Percentiles rank a stretch among this genome's conserved stretches.
Conservation (phyloP, 2,329 filamentous ascomycete genomes). For the Pseudopyrenochaeta lycopersici region DNA sequence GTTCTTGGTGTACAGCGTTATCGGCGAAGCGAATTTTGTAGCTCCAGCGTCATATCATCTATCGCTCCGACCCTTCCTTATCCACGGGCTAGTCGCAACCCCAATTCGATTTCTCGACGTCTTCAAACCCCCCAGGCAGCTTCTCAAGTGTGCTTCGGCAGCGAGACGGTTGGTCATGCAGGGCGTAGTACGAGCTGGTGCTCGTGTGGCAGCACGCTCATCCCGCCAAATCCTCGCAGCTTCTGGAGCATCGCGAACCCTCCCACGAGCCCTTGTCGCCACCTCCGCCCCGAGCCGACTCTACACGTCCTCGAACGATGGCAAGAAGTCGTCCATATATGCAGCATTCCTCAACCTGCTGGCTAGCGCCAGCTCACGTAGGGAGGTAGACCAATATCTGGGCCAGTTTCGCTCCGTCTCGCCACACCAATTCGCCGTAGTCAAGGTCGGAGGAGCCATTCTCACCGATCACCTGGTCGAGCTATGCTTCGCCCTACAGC, state of each 20-base stretch:
- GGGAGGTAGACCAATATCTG: conserved; percentile 96
- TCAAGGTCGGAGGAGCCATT: conserved; percentile 97
- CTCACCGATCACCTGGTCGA: conserved; percentile 93
- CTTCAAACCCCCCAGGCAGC: conserved; percentile 23
- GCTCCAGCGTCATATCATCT: conserved; percentile 30
- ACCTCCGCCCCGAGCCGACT: conserved; percentile 37
- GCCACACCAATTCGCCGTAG: conserved; percentile 96
- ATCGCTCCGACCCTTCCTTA: conserved; percentile 16
- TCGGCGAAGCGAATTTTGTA: conserved; percentile 46
- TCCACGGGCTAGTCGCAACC: conserved; percentile 11
- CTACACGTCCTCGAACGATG: conserved; percentile 45
- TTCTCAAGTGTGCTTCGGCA: conserved; percentile 30
- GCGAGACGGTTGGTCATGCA: conserved; percentile 46
- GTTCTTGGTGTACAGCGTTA: conserved; percentile 33
- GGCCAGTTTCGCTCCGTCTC: conserved; percentile 97
- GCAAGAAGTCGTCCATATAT: conserved; percentile 47
- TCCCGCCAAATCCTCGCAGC: conserved; percentile 44
- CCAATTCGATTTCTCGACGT: conserved; percentile 30
- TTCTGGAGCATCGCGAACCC: conserved; percentile 32
- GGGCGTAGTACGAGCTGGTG: conserved; percentile 49
- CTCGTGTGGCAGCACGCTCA: conserved; percentile 47
- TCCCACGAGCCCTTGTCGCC: conserved; percentile 45
- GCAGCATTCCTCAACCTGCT: conserved; percentile 88
- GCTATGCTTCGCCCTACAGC: conserved; percentile 85
- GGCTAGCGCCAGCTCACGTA: conserved; percentile 94